These are phyloP conservation scores for Vicia sativa DNA, from an alignment of 306 rosid genomes.

Conservation along the genomic window DNA sequence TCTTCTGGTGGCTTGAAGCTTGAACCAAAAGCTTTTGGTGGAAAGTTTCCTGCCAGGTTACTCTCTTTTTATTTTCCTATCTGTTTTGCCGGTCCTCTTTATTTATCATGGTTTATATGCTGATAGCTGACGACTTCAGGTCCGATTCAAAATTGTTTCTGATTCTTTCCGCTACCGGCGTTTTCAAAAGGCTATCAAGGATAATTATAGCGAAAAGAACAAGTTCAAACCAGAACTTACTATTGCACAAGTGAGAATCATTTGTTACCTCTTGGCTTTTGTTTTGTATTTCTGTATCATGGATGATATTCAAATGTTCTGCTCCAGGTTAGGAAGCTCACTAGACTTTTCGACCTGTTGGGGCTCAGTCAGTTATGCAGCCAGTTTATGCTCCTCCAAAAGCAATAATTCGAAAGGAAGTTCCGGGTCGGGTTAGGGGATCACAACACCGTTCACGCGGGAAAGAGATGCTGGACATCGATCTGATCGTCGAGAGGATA, in stretches of 20 bases:
- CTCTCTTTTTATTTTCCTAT: conserved; percentile 16
- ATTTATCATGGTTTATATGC: conserved; percentile 31
- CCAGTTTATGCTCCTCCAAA: conserved; percentile 42
- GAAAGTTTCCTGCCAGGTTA: conserved; percentile 90
- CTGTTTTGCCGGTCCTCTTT: conserved; percentile 8
- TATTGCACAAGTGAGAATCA: conserved; percentile 61
- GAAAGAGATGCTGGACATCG: conserved; percentile 43
- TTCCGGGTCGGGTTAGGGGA: conserved; percentile 39
- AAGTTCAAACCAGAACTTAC: conserved; percentile 90
- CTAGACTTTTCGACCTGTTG: conserved; percentile 68
- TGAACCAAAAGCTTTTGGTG: conserved; percentile 84
- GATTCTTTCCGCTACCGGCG: conserved; percentile 73
- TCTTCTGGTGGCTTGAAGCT: conserved; percentile 82
- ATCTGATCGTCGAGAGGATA: conserved; percentile 50
- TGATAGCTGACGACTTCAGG: conserved; percentile 58
- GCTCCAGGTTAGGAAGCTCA: conserved; percentile 82
- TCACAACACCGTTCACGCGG: conserved; percentile 34
- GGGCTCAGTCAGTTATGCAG: conserved; percentile 36
- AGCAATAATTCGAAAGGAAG: conserved; percentile 37
- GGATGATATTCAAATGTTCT: conserved; percentile 33
- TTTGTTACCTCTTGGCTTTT: conserved; percentile 4
- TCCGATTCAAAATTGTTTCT: conserved; percentile 61
- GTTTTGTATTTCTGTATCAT: conserved; percentile 20
- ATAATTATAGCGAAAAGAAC: conserved; percentile 62
- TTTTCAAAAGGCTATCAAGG: conserved; percentile 86